These are phyloP conservation scores for Oropetium thomaeum DNA, from an alignment of 176 grass and related monocot species.

Conservation along the genomic window DNA sequence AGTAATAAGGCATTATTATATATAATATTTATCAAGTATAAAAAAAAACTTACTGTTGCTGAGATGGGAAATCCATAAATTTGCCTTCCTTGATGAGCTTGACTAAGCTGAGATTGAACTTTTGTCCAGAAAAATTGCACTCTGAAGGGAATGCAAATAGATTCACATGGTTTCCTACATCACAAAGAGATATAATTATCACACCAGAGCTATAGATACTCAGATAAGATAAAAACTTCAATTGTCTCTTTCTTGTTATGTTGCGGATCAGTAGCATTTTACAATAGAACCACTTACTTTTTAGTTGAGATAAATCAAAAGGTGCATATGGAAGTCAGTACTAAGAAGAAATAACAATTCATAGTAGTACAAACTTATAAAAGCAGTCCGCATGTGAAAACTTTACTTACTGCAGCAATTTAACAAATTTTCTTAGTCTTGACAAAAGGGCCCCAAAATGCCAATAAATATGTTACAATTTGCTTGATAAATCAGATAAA, in stretches of 20 bases:
- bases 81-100: conserved; percentile 70
- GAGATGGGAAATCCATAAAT: conserved; percentile 30
- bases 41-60: conserved; percentile 69
- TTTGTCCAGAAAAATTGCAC: conserved; percentile 93
- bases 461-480: not conserved
- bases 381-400: not conserved
- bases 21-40: conserved; percentile 30
- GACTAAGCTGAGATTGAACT: conserved; percentile 73
- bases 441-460: not conserved
- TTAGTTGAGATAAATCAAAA: not conserved
- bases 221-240: not conserved
- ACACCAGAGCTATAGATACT: not conserved
- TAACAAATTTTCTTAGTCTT: not conserved
- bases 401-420: not conserved
- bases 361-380: not conserved
- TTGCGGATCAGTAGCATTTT: not conserved
- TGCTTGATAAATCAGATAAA: not conserved
- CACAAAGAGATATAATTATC: conserved; percentile 16
- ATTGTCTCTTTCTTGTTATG: not conserved
- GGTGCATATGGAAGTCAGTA: not conserved
- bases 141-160: conserved; percentile 97
- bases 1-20: not conserved
- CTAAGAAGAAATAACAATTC: not conserved
- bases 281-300: not conserved
- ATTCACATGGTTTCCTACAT: conserved; percentile 58